Evolutionary conservation across 2,329 filamentous ascomycete species (phyloP).

Genomic region (Cordyceps farinosa): DNA sequence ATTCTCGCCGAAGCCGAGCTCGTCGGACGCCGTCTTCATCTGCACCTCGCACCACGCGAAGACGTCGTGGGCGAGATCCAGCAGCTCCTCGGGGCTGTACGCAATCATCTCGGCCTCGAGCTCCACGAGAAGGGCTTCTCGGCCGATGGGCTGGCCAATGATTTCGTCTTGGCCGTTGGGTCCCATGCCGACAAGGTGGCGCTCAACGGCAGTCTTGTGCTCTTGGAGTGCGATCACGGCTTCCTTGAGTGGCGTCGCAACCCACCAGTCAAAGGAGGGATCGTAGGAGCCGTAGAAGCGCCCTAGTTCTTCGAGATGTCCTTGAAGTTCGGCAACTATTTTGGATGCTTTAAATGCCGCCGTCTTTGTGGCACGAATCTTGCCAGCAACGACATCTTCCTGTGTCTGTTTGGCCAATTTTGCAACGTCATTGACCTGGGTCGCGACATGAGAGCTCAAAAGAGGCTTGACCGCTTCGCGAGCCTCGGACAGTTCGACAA

Average conservation of each 20-base stretch:
- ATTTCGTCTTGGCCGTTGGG: slow-evolving; percentile 46
- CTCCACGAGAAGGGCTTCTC: slow-evolving; percentile 47
- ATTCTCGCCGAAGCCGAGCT: slow-evolving; percentile 45
- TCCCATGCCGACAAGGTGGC: slow-evolving; percentile 42
- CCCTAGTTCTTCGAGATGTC: slow-evolving; percentile 44
- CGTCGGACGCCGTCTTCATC: slow-evolving; percentile 47
- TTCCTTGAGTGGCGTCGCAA: slow-evolving; percentile 40
- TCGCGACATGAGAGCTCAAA: slow-evolving; percentile 41
- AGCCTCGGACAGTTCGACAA: slow-evolving; percentile 45
- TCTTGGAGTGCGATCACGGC: slow-evolving; percentile 36
- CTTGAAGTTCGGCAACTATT: slow-evolving; percentile 37
- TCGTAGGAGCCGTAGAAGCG: slow-evolving; percentile 54
- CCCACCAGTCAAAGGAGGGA: slow-evolving; percentile 57
- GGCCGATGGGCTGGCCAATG: slow-evolving; percentile 54
- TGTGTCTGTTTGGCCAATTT: slow-evolving; percentile 32
- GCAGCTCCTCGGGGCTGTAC: slow-evolving; percentile 54
- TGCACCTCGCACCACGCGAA: slow-evolving; percentile 54
- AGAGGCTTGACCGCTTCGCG: slow-evolving; percentile 44
- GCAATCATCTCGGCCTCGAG: slow-evolving; percentile 55
- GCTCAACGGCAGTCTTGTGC: slow-evolving; percentile 37
- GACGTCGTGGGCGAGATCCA: slow-evolving; percentile 47
- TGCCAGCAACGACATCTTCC: slow-evolving; percentile 32
- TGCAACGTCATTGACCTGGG: slow-evolving; percentile 36
- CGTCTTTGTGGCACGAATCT: slow-evolving; percentile 36
- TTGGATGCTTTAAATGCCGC: slow-evolving; percentile 46